A percentile compares a stretch with the other conserved stretches of the same genome.
Evolutionary conservation across 75 land plant genomes (phyloP).

Genomic region (Pseudotsuga menziesii): DNA sequence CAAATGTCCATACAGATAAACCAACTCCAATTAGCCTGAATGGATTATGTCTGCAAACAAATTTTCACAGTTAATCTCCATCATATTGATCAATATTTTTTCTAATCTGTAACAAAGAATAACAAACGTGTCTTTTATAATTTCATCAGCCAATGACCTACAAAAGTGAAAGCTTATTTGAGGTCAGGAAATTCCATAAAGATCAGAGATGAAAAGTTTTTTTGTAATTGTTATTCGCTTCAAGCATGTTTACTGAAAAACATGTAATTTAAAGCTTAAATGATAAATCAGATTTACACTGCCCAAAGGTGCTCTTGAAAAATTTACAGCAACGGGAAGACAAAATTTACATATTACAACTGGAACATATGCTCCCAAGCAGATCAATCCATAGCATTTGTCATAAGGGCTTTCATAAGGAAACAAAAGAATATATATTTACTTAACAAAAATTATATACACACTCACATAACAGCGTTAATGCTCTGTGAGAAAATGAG

Average conservation of each 20-base stretch:
- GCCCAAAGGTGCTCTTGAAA: neutral
- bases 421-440: no score
- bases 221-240: neutral
- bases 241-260: neutral
- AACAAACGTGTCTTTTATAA: neutral
- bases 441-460: no score
- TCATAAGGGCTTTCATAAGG: neutral
- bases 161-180: neutral
- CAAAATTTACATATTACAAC: neutral
- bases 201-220: neutral
- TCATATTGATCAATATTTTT: neutral
- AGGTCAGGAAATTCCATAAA: neutral
- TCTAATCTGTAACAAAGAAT: neutral
- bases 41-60: conserved; percentile 68
- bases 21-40: conserved; percentile 97
- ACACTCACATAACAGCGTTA: no score
- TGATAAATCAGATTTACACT: neutral
- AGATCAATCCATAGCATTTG: neutral
- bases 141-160: neutral
- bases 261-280: neutral
- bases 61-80: neutral
- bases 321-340: neutral
- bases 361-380: neutral
- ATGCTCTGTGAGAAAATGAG: no score
- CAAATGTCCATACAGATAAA: conserved; percentile 89